A percentile compares a stretch with the other conserved stretches of the same genome.
Conservation (phyloP, 108 stramenopile genomes). For the Nitzschia putrida region DNA sequence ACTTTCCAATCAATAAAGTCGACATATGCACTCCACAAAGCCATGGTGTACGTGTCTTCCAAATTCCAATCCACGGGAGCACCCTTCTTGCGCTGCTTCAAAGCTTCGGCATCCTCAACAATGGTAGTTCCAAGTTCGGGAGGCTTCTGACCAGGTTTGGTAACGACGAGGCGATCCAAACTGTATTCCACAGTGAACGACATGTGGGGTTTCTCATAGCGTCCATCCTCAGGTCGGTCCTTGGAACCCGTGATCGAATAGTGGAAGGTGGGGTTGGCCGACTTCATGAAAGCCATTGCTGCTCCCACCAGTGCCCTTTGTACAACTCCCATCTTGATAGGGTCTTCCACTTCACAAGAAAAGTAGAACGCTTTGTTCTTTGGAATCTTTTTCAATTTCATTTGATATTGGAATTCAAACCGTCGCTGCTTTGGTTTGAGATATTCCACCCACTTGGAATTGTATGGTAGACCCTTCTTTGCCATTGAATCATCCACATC, state of each 20-base stretch:
- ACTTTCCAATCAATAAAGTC: constrained; percentile 80
- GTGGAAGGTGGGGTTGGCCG: constrained; percentile 69
- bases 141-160: constrained; percentile 67
- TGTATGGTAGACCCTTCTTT: constrained; percentile 26
- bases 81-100: constrained; percentile 70
- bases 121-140: constrained; percentile 78
- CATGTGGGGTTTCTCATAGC: constrained; percentile 76
- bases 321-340: constrained; percentile 84
- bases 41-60: constrained; percentile 82
- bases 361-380: constrained; percentile 71
- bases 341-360: constrained; percentile 80
- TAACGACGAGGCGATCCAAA: constrained; percentile 85
- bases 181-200: constrained; percentile 79
- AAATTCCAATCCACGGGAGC: constrained; percentile 66
- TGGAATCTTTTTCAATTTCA: constrained; percentile 79
- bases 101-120: constrained; percentile 65
- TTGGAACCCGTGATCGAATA: constrained; percentile 46
- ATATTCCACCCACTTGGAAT: constrained; percentile 49
- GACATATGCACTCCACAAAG: constrained; percentile 80
- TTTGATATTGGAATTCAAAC: constrained; percentile 93
- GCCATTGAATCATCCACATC: constrained; percentile 65
- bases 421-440: constrained; percentile 78
- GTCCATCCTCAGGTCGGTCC: constrained; percentile 36
- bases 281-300: constrained; percentile 84
- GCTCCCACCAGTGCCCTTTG: constrained; percentile 83